Conservation (phyloP, 2,329 filamentous ascomycete species). For the Diaporthe eres region DNA sequence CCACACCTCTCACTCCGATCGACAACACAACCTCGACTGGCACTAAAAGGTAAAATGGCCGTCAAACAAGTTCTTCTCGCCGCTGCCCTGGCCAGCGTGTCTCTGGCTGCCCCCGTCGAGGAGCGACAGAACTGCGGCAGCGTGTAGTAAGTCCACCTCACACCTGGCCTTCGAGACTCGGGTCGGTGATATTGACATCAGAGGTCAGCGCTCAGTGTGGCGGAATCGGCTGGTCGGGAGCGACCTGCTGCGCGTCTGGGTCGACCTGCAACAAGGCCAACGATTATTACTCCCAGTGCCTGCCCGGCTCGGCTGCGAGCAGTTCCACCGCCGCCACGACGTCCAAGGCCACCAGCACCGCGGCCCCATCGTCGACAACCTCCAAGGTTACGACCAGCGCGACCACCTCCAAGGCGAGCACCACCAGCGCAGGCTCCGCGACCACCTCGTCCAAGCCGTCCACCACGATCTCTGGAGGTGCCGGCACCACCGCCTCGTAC, state of each 20-base stretch:
- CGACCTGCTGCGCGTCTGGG: slow-evolving; percentile 60
- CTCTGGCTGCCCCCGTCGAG: slow-evolving; percentile 58
- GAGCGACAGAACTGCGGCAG: slow-evolving; percentile 56
- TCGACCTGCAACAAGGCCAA: slow-evolving; percentile 55
- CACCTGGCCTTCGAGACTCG: neutral
- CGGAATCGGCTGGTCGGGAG: slow-evolving; percentile 58
- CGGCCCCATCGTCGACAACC: slow-evolving; percentile 45
- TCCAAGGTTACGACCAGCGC: slow-evolving; percentile 50
- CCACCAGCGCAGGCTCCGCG: slow-evolving; percentile 42
- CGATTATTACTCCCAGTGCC: slow-evolving; percentile 56
- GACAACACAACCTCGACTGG: slow-evolving; percentile 22
- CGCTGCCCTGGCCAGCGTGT: slow-evolving; percentile 53
- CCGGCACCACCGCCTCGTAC: slow-evolving; percentile 55
- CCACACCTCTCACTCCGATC: slow-evolving; percentile 32
- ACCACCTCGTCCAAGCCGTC: slow-evolving; percentile 52
- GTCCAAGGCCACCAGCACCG: slow-evolving; percentile 42
- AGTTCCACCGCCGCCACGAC: slow-evolving; percentile 42
- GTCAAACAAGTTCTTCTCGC: slow-evolving; percentile 49
- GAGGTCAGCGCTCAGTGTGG: slow-evolving; percentile 57
- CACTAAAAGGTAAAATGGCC: slow-evolving; percentile 45
- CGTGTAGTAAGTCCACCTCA: slow-evolving; percentile 49
- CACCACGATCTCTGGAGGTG: slow-evolving; percentile 45
- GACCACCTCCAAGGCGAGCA: slow-evolving; percentile 46
- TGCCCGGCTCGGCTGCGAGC: slow-evolving; percentile 46
- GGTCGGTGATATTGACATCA: slow-evolving; percentile 30